A percentile compares a stretch with the other conserved stretches of the same genome.
These are phyloP conservation scores for Daldinia decipiens DNA, from an alignment of 495 filamentous ascomycete genomes.

Conservation along the genomic window DNA sequence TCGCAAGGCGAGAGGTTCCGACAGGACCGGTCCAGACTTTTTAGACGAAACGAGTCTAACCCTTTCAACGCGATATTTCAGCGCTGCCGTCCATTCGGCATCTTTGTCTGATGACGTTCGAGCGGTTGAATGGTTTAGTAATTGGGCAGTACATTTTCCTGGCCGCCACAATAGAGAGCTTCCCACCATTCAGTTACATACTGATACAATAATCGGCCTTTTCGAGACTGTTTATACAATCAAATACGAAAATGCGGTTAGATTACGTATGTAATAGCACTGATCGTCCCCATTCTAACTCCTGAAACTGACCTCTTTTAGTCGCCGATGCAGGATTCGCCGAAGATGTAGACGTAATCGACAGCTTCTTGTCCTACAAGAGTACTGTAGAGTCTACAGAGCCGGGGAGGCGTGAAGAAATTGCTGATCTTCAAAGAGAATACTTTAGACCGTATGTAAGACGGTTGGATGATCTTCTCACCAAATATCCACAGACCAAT, in stretches of 20 bases:
- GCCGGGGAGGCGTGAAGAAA: background rate
- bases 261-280: background rate
- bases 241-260: background rate
- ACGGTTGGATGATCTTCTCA: background rate
- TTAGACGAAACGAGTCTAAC: background rate
- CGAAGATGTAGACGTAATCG: background rate
- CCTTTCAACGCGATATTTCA: background rate
- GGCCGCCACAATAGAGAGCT: background rate
- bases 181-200: background rate
- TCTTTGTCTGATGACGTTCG: background rate
- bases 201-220: background rate
- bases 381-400: background rate
- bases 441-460: background rate
- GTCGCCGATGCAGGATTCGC: background rate
- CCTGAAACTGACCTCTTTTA: background rate
- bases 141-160: background rate
- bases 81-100: background rate
- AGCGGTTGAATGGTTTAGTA: background rate
- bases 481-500: background rate
- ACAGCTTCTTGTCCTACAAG: background rate
- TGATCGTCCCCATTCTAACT: background rate
- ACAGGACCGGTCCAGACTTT: background rate
- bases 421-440: too few relatives aligned
- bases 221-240: background rate
- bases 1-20: background rate